Base-by-base conservation (phyloP, 2,329 filamentous ascomycete species). In the Fusarium mundagurra region DNA sequence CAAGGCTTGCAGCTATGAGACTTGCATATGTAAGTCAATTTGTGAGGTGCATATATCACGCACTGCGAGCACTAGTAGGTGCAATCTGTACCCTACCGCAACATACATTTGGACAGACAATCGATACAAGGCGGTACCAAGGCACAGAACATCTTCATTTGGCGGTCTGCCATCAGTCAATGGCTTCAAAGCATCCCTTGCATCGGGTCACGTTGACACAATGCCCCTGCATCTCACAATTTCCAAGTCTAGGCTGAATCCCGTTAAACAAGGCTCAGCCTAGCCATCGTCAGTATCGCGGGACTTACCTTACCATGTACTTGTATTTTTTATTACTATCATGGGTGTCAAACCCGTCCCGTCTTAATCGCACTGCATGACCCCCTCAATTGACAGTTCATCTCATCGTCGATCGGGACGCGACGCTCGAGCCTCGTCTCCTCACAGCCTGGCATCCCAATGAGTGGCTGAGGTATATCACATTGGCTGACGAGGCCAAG, bases 141-240 rank as follows among this genome's bases (percentile, higher is more conserved):
- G 41, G 41, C 45, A 39, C 20, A 70, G 38, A 54, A 20, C 44
- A 59, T 50, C 50, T 55, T 63, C 39, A 55, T 55, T 43, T 60
- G 51, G 36, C 61, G 36, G 54, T 55, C 41, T 36, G 55, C 33
- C 41, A 64, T 34, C 38, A 48, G 31, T 63, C 39, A 58, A 66
- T 66, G 69, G 50, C 47, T 57, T 58, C 33, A 41, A n/a, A 13
- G 33, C 47, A 51, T 70, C 72, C 72, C 72, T 73, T 75, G 58
- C 72, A 33, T 55, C 27, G 36, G 55, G 69, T 74, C 72, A 75
- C 71, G 72, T 70, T 73, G 64, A 70, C 68, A 72, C 51, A 57
- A 57, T 48, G 43, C 68, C 72, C 72, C 64, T 74, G 72, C 72
- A 72, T 72, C 24, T 48, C 67, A 53, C 36, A 44, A 68, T 72